Evolutionary conservation across 208 protist genomes (phyloP).

Genomic region (Acanthamoeba triangularis): DNA sequence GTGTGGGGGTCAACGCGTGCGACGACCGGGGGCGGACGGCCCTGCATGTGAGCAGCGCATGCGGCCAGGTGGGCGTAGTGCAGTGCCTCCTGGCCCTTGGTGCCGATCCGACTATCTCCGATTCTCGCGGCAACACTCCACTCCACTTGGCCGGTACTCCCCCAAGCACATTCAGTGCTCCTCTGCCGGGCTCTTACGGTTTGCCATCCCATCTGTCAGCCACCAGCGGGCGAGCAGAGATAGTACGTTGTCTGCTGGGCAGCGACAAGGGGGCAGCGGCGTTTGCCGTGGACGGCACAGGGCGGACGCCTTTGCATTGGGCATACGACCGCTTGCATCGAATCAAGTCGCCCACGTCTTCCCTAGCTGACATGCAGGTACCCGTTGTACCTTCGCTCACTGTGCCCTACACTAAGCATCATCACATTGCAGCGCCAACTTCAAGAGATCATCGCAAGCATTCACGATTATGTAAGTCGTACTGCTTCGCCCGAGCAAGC

Average conservation of each 20-base stretch:
- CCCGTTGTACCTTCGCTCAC: background rate
- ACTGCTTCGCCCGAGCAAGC: slow-evolving; percentile 35
- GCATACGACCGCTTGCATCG: slow-evolving; percentile 38
- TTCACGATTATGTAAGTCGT: slow-evolving; percentile 7
- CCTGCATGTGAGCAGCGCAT: slow-evolving; percentile 38
- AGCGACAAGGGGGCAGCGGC: slow-evolving; percentile 6
- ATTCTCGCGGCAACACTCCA: slow-evolving; percentile 22
- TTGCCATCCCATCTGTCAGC: background rate
- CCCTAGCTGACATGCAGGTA: slow-evolving; percentile 8
- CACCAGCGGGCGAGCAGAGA: slow-evolving; percentile 7
- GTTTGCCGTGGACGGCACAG: slow-evolving; percentile 20
- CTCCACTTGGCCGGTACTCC: slow-evolving; percentile 44
- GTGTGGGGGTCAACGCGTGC: background rate
- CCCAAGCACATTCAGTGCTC: background rate
- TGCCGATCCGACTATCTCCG: slow-evolving; percentile 4
- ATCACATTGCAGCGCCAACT: background rate
- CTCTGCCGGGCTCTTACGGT: background rate
- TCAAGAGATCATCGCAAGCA: slow-evolving; percentile 23
- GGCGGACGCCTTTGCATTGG: slow-evolving; percentile 11
- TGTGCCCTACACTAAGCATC: too few species aligned
- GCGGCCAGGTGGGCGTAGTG: slow-evolving; percentile 5
- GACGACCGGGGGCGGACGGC: slow-evolving; percentile 17
- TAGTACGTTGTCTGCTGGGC: background rate
- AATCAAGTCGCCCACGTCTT: slow-evolving; percentile 34
- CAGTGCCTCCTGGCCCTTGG: slow-evolving; percentile 37